Evolutionary conservation across 2,329 filamentous ascomycete genomes (phyloP).

Genomic region (Chrysosporium keratinophilum): DNA sequence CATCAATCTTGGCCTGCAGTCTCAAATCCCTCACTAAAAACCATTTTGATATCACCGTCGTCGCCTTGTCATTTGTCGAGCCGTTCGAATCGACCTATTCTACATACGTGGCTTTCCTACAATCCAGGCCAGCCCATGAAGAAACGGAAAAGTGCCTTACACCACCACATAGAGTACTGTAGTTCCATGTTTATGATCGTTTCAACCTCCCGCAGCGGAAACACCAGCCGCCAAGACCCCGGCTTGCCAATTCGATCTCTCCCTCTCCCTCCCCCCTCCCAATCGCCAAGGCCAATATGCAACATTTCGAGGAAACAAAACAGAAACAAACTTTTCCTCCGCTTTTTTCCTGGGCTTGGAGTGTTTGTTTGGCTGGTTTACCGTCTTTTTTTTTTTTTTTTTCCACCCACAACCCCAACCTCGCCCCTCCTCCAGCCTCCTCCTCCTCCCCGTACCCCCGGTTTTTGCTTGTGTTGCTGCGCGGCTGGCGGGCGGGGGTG

Average conservation of each 20-base stretch:
- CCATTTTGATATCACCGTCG: no score
- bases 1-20: no score
- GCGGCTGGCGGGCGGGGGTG: background rate
- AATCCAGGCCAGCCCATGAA: no score
- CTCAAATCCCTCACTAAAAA: no score
- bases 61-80: no score
- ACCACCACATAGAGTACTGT: no score
- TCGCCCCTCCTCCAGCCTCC: constrained; percentile 2
- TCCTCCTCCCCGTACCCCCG: background rate
- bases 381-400: constrained; percentile 11
- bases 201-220: constrained; percentile 3
- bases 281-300: constrained; percentile 9
- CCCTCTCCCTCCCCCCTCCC: background rate
- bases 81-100: no score
- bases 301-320: background rate
- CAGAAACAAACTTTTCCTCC: background rate
- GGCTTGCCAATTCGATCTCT: background rate
- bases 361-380: background rate
- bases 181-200: background rate
- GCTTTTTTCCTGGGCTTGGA: background rate
- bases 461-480: no score
- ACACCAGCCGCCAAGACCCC: constrained; percentile 1
- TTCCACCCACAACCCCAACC: background rate
- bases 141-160: no score
- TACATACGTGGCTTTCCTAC: no score